These are phyloP conservation scores for Rhizopus stolonifer DNA, from an alignment of 371 early-diverging fungal genomes.

Conservation along the genomic window DNA sequence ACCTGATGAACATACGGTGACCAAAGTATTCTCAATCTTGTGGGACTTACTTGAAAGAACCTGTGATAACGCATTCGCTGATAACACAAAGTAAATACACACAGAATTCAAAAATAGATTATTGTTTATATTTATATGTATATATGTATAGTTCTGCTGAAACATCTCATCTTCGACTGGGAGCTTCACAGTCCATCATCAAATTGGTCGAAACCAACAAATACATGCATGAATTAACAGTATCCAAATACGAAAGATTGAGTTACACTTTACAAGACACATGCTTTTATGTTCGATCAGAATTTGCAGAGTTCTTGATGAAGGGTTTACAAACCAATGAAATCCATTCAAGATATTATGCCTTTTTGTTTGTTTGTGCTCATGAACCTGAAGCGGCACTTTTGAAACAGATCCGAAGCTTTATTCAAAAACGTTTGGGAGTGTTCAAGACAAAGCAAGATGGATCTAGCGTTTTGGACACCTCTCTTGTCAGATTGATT, in stretches of 20 bases:
- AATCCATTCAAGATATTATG: conserved; percentile 69
- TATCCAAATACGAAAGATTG: conserved; percentile 57
- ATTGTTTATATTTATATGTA: not conserved
- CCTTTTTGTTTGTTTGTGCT: conserved; percentile 76
- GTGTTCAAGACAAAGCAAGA: conserved; percentile 9
- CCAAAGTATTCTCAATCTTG: conserved; percentile 24
- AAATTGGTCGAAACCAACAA: conserved; percentile 58
- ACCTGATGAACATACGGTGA: conserved; percentile 15
- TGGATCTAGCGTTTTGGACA: conserved; percentile 51
- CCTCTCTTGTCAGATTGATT: conserved; percentile 67
- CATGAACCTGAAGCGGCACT: conserved; percentile 82
- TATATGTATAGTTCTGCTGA: conserved; percentile 34
- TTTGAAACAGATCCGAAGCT: conserved; percentile 37
- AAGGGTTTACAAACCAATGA: conserved; percentile 59
- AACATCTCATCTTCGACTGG: conserved; percentile 54
- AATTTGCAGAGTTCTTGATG: conserved; percentile 71
- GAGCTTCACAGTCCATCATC: conserved; percentile 66
- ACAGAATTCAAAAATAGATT: not conserved
- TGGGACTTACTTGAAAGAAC: conserved; percentile 29
- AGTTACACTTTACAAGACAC: conserved; percentile 72
- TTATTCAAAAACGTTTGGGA: conserved; percentile 33
- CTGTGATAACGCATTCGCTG: conserved; percentile 27
- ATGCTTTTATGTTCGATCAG: conserved; percentile 79
- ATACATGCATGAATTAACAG: conserved; percentile 56
- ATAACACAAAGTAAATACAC: conserved; percentile 19